Conservation (phyloP, 1,284 basidiomycete species). For the Meira nashicola region DNA sequence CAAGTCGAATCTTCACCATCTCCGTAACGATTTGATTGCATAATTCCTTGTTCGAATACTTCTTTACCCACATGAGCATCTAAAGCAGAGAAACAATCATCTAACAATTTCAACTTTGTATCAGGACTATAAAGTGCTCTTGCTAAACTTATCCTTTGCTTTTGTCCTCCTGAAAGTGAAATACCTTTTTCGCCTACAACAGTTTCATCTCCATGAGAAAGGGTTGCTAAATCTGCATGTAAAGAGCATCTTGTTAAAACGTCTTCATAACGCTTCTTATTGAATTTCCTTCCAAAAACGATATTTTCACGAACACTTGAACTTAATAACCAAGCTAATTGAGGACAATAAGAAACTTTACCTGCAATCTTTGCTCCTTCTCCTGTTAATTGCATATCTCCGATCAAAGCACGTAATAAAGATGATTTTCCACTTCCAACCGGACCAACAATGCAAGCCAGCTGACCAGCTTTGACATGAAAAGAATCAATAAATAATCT, state of each 20-base stretch:
- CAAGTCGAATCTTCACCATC: conserved; percentile 16
- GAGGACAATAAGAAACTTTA: conserved; percentile 70
- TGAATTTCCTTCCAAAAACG: conserved; percentile 55
- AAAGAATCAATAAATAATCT: conserved; percentile 49
- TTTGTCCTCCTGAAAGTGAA: conserved; percentile 74
- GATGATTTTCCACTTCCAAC: conserved; percentile 51
- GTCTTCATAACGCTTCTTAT: conserved; percentile 58
- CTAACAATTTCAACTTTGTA: conserved; percentile 68
- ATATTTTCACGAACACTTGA: conserved; percentile 63
- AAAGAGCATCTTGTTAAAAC: conserved; percentile 39
- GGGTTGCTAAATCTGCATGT: conserved; percentile 63
- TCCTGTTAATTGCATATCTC: conserved; percentile 45
- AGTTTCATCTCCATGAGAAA: conserved; percentile 71
- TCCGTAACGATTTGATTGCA: conserved; percentile 8
- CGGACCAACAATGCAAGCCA: conserved; percentile 61
- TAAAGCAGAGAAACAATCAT: conserved; percentile 62
- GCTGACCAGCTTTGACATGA: conserved; percentile 71
- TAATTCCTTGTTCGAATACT: conserved; percentile 54
- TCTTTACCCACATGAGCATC: conserved; percentile 83
- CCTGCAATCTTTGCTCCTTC: neutral
- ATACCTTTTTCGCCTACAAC: conserved; percentile 83
- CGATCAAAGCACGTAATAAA: conserved; percentile 44
- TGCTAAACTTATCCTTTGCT: conserved; percentile 70
- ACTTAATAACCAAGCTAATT: conserved; percentile 84
- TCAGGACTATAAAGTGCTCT: conserved; percentile 71